Evolutionary conservation across 2,329 filamentous ascomycete genomes (phyloP), one percentile per base, ranked within the genome.

Genomic region (Metarhizium album): DNA sequence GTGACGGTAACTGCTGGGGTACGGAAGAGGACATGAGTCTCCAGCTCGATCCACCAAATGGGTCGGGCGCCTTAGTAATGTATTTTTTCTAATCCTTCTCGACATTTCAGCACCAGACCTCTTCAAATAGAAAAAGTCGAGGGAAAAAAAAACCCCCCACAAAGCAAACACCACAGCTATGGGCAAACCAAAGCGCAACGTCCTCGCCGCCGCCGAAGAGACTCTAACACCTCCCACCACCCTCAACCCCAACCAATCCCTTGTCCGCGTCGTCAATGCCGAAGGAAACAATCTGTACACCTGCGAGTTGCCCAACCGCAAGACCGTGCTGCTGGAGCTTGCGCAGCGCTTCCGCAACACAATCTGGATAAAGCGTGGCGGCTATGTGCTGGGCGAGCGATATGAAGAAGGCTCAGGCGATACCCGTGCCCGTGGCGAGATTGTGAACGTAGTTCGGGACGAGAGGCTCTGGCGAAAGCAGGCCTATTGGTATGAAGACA

Each of bases 401-500:
- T 84, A 80, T 23, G 74, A 76, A 29, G 74, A 78, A 2, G 73
- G 83, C 37, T 80, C 82, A 27, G 80, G 83, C 48, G 83, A 85
- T 43, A 89, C 89, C 60, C 90, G 89, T 66, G 79, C 95, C 13
- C 77, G 80, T 48, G 93, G 91, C 14, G 88, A 95, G 67, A 96
- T 98, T 60, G 76, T 95, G 58, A 96, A 96, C 62, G 82, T 97
- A 35, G 90, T 97, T 37, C 77, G 88, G 37, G 89, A 96, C 62
- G 90, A 96, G 72, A 94, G 88, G 70, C 75, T 76, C 42, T 98
- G 93, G 93, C 81, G 90, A 62, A 95, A 95, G 70, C 83, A 86
- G 71, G 61, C 74, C 9, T 98, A 91, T 65, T 97, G 93, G 93
- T 91, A 62, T 49, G 73, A 29, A 29, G 27, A 29, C 2, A 29